Conservation (phyloP, 352 stramenopile species). For the Globisporangium irregulare region DNA sequence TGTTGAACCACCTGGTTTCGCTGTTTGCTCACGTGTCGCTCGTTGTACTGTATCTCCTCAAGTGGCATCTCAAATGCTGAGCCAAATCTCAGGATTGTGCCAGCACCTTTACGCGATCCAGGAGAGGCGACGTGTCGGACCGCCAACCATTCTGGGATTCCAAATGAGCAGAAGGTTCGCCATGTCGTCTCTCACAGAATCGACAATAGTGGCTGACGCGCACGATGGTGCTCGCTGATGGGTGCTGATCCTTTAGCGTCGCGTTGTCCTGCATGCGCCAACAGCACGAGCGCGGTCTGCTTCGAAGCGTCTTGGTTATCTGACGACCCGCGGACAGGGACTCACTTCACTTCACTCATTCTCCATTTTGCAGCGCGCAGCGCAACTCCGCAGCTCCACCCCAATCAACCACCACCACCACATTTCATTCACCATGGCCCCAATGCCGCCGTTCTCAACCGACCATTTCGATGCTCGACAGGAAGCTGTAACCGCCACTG, state of each 20-base stretch:
- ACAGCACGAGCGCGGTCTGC: not conserved
- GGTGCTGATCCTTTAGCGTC: not conserved
- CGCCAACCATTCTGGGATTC: not conserved
- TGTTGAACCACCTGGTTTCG: conserved; percentile 2
- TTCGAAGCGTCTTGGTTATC: not conserved
- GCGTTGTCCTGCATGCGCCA: not conserved
- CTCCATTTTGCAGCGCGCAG: not conserved
- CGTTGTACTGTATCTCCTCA: not conserved
- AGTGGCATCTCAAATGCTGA: not conserved
- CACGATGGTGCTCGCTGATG: not conserved
- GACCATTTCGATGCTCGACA: not conserved
- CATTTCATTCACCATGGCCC: not conserved
- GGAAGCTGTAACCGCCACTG: not conserved
- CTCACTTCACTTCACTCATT: not conserved
- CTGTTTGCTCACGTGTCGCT: not conserved
- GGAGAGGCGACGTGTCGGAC: not conserved
- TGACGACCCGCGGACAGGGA: not conserved
- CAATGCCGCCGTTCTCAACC: not conserved
- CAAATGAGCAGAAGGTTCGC: not conserved
- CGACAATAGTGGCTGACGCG: not conserved
- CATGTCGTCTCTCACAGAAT: not conserved
- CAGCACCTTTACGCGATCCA: not conserved
- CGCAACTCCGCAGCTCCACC: not conserved
- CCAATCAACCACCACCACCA: too few species aligned
- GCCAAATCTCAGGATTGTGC: not conserved